A percentile compares a stretch with the other conserved stretches of the same genome.
Evolutionary conservation across 345 rosid genomes (phyloP).

Genomic region (Salix dunnii): DNA sequence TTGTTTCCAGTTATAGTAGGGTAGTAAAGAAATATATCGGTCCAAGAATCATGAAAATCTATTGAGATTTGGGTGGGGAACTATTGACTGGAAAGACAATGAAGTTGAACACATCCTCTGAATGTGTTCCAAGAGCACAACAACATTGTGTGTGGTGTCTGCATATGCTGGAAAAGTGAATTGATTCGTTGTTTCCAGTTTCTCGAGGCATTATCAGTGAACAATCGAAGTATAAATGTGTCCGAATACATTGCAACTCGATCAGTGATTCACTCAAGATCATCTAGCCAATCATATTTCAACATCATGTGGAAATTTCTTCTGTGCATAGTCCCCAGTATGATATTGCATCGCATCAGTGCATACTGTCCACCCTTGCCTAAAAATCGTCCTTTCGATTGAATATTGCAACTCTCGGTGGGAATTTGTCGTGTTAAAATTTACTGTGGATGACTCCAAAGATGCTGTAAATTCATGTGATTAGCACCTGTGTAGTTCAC

Average conservation of each 20-base stretch:
- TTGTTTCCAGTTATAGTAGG: slow-evolving; percentile 3
- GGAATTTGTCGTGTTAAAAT: not conserved
- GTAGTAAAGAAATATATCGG: slow-evolving; percentile 24
- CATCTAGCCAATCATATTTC: not conserved
- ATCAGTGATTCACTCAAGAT: not conserved
- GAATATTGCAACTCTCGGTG: not conserved
- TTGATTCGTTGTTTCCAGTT: not conserved
- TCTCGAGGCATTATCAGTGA: not conserved
- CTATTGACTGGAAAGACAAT: not conserved
- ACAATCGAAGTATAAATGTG: not conserved
- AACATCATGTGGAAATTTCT: not conserved
- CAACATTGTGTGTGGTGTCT: not conserved
- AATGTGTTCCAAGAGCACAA: not conserved
- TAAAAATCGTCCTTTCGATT: not conserved
- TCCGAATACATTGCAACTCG: not conserved
- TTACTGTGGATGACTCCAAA: not conserved
- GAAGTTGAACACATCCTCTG: slow-evolving; percentile 35
- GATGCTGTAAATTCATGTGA: not conserved
- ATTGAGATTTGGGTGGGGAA: slow-evolving; percentile 19
- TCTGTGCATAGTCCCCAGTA: not conserved
- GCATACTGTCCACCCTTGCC: not conserved
- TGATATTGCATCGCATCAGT: not conserved
- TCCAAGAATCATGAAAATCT: slow-evolving; percentile 22
- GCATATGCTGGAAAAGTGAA: not conserved
- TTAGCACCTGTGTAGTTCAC: not conserved